Base-by-base conservation (phyloP, 108 stramenopile species). In the Fragilariopsis cylindrus region DNA sequence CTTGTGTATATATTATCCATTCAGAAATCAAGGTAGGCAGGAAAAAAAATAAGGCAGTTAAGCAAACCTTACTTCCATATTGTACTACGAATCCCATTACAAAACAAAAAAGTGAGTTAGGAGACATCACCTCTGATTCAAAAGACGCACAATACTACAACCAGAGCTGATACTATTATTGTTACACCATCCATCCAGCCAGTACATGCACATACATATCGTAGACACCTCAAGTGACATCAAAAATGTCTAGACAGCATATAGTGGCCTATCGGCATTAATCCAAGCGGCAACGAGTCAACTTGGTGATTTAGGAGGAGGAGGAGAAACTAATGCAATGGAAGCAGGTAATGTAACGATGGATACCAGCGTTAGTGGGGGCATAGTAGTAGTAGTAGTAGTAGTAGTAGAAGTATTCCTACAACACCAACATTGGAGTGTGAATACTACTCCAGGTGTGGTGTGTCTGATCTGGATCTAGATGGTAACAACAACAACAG, bases 241-340 rank as follows among this genome's bases (percentile, higher is more conserved):
- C 62, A 19, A 68, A 53, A 19, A 68, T 68, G 67, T 52, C 67
- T 18, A 19, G 19, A 40, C 74, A 21, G 81, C 48, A 7, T 70
- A 55, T 60, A 30, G 72, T 73, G 85, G 85, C 7, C 72, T 86
- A 49, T 86, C 85, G 4, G 85, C 85, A 54, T 72, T 86, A 68
- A 82, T 82, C 49, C 78, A 80, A 55, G 85, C 85, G 16, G 85
- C 85, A 48, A 86, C 85, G 46, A 71, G 74, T 40, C 81, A 82
- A 63, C 74, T 86, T 7, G 81, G 81, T 42, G 60, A 74, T 45
- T 56, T 77, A 39, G 56, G 49, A 39, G 73, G 82, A 44, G 72
- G 40, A 3, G 79, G 64, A 42, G 74, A 80, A 69, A 45, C 48
- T 11, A 57, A 57, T 45, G 0, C 62, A 41, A 9, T 43, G 8